phyloP scores from a whole-genome alignment of 441 rosid species.

The Eruca vesicaria region DNA sequence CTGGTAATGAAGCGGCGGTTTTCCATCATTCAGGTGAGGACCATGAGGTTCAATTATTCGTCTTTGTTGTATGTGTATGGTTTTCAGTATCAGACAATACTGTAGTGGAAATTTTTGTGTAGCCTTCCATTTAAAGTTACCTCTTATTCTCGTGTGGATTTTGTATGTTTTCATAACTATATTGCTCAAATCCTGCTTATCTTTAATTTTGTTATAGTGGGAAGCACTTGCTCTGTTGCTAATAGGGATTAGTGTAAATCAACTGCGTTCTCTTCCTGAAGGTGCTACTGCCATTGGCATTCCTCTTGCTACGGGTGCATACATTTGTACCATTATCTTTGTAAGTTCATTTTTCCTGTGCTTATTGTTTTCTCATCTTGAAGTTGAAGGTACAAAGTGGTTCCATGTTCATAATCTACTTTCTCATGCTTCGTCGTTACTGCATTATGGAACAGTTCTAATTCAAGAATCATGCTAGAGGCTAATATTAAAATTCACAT shows the following conservation, averaged over 20 bases:
- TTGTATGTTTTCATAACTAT: background rate
- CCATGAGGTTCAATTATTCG: conserved; percentile 39
- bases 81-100: conserved; percentile 1
- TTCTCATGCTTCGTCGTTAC: background rate
- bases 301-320: conserved; percentile 86
- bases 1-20: conserved; percentile 90
- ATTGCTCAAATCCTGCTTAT: conserved; percentile 19
- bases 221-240: conserved; percentile 97
- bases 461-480: conserved; percentile 6
- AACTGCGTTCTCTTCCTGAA: conserved; percentile 82
- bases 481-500: conserved; percentile 32
- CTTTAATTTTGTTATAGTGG: conserved; percentile 64
- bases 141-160: background rate
- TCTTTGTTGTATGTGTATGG: background rate
- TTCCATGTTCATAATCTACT: conserved; percentile 5
- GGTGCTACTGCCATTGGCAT: conserved; percentile 69
- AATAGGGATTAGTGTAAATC: conserved; percentile 96
- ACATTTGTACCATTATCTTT: conserved; percentile 80
- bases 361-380: conserved; percentile 10
- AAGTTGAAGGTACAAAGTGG: background rate
- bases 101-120: conserved; percentile 14
- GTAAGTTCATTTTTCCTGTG: conserved; percentile 52
- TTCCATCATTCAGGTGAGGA: conserved; percentile 85
- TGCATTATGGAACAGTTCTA: conserved; percentile 3
- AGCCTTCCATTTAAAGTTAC: background rate